Evolutionary conservation across 768 basidiomycete genomes (phyloP).

Genomic region (Boletus rubescentipes): DNA sequence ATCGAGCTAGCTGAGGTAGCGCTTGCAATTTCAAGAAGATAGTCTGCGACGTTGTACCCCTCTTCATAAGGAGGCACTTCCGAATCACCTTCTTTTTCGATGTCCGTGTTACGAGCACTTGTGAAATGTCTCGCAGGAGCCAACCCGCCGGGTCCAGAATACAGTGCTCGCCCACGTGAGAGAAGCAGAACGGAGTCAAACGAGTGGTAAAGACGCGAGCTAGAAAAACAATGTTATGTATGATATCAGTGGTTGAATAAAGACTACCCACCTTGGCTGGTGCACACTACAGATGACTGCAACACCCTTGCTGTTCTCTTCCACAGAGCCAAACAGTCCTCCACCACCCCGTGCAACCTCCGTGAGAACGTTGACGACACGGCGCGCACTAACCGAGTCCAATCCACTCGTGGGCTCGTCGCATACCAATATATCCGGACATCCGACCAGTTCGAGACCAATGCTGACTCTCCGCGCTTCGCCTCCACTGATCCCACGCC

Average conservation of each 20-base stretch:
- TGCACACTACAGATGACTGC: conserved; percentile 87
- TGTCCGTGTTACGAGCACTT: conserved; percentile 21
- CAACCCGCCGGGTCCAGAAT: conserved; percentile 74
- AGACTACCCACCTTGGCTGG: conserved; percentile 64
- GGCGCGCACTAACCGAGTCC: conserved; percentile 84
- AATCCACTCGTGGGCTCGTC: conserved; percentile 86
- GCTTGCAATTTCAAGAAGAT: conserved; percentile 85
- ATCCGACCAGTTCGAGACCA: conserved; percentile 82
- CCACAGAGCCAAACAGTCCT: conserved; percentile 20
- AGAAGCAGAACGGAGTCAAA: conserved; percentile 83
- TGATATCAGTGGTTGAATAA: neutral
- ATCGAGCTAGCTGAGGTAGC: conserved; percentile 51
- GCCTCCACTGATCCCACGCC: conserved; percentile 86
- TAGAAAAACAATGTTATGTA: conserved; percentile 22
- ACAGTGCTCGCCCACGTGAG: conserved; percentile 73
- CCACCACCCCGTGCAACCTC: conserved; percentile 59
- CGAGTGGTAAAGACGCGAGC: conserved; percentile 79
- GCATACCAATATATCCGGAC: conserved; percentile 80
- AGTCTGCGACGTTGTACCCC: conserved; percentile 92
- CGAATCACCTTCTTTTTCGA: conserved; percentile 36
- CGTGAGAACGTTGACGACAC: conserved; percentile 75
- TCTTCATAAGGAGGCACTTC: conserved; percentile 56
- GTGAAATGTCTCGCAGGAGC: conserved; percentile 70
- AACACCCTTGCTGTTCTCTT: conserved; percentile 54
- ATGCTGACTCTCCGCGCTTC: conserved; percentile 91